A percentile compares a stretch with the other conserved stretches of the same genome.
Conservation (phyloP, 2,329 filamentous ascomycete genomes). For the Penicillium sp. region DNA sequence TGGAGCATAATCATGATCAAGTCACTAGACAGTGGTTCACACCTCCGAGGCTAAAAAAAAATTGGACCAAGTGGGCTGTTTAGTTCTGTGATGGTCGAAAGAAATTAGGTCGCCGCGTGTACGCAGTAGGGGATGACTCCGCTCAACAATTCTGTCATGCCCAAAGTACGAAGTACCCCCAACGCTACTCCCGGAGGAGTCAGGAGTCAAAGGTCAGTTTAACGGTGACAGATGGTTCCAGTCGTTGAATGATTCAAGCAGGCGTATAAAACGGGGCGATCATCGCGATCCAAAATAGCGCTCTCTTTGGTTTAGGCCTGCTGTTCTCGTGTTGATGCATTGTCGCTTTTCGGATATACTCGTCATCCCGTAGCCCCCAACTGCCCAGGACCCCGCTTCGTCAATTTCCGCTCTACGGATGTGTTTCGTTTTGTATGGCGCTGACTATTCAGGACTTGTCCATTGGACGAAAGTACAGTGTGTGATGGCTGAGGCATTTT, state of each 20-base stretch:
- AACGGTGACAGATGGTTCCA: slow-evolving; percentile 22
- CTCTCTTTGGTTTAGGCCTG: slow-evolving; percentile 29
- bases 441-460: background rate
- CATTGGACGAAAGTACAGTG: background rate
- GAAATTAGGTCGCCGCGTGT: background rate
- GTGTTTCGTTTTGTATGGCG: background rate
- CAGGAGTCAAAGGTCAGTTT: background rate
- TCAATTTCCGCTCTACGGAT: background rate
- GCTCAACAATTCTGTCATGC: background rate
- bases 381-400: background rate
- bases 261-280: slow-evolving; percentile 25
- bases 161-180: background rate
- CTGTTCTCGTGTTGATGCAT: slow-evolving; percentile 17
- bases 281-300: slow-evolving; percentile 33
- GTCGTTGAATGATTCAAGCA: slow-evolving; percentile 28
- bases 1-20: background rate
- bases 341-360: slow-evolving; percentile 2
- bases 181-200: background rate
- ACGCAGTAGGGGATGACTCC: no score
- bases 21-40: background rate
- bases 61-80: background rate
- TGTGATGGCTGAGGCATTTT: background rate
- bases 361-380: background rate
- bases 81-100: background rate
- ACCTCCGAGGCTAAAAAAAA: background rate